phyloP scores from a whole-genome alignment of 2,329 filamentous ascomycete genomes.

The Colletotrichum noveboracense region DNA sequence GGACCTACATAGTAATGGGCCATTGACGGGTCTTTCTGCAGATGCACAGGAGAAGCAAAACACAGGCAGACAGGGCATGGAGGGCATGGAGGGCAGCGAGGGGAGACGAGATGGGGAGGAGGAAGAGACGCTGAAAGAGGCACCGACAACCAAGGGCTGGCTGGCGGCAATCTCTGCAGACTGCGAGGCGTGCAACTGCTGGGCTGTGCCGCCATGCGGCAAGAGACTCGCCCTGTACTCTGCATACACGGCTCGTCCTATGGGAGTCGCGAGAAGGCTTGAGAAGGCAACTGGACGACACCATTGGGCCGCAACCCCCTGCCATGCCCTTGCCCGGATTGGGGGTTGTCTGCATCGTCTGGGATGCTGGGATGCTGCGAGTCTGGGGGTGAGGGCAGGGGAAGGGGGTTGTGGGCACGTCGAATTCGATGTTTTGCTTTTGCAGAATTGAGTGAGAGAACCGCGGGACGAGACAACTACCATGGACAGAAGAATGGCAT shows the following conservation, averaged over 20 bases:
- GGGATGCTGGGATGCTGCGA: neutral
- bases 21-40: neutral
- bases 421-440: neutral
- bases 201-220: slow-evolving; percentile 50
- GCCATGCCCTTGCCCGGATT: slow-evolving; percentile 14
- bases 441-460: neutral
- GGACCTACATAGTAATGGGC: neutral
- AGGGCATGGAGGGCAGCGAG: neutral
- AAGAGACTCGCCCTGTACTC: slow-evolving; percentile 33
- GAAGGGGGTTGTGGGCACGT: neutral
- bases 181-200: slow-evolving; percentile 27
- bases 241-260: slow-evolving; percentile 37
- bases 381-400: neutral
- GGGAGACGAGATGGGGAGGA: neutral
- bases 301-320: slow-evolving; percentile 42
- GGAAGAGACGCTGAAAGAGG: neutral
- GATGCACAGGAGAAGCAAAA: slow-evolving; percentile 3
- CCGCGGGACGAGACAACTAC: neutral
- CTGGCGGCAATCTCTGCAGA: slow-evolving; percentile 12
- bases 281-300: slow-evolving; percentile 19
- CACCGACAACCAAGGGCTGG: neutral
- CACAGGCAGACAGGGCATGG: neutral
- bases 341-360: slow-evolving; percentile 18
- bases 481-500: neutral
- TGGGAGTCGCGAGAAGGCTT: slow-evolving; percentile 26